Evolutionary conservation across 441 rosid species (phyloP), one percentile per base, ranked within the genome.

Genomic region (California macrophylla): DNA sequence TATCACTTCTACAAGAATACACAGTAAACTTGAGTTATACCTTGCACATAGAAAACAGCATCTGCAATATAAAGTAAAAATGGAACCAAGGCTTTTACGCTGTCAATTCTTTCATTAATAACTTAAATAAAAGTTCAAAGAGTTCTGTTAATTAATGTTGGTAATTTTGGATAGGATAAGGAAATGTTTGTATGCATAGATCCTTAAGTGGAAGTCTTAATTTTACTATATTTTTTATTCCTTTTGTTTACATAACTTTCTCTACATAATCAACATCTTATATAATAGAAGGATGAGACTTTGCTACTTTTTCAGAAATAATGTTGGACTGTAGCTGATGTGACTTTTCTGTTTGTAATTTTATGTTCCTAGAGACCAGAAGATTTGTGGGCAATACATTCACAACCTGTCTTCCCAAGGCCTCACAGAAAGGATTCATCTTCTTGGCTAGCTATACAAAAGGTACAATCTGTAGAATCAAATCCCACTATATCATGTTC

Each of bases 371-470:
- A 94, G 97, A 89, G 84, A 71, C 98, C 97, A 4, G 97, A 94
- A 69, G 97, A 94, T 82, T 80, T 94, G 80, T 94, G 97, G 97
- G 92, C 91, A 76, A 71, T 84, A 80, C 88, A 94, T 81, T 89
- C 98, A 70, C 80, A 72, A 66, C 86, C 89, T 21, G 97, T 86
- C 71, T 83, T 82, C 74, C 92, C 98, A 36, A 82, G 85, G 47
- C 98, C 98, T 80, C 98, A 94, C 81, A 86, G 77, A 80, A 87
- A 74, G 81, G 73, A 85, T 50, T 85, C 81, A 83, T 71, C 85
- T 72, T 83, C 85, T 69, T 94, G 98, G 98, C 70, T 71, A 73
- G 98, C 96, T 65, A 90, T 94, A 71, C 86, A 85, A 70, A 87
- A 90, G 97, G 97, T 86, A 76, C 10, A 4, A 45, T 52, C 16